Evolutionary conservation across 2,329 filamentous ascomycete species (phyloP).

Genomic region (Nemania bipapillata): DNA sequence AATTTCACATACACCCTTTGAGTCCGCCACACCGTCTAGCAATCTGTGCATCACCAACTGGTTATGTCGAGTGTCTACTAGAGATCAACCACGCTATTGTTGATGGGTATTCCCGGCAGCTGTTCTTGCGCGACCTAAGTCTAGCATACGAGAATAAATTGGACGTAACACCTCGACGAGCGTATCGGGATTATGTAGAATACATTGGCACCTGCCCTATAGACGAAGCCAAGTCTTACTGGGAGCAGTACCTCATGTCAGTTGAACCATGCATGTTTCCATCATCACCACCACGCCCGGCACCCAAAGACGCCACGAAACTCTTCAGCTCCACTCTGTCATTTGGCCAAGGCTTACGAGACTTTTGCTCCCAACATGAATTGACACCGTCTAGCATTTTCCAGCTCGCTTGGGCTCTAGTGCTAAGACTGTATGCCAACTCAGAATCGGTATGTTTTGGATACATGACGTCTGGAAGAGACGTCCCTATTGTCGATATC

Average conservation of each 20-base stretch:
- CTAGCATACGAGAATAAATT: slow-evolving; percentile 20
- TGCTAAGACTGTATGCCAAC: slow-evolving; percentile 10
- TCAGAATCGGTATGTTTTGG: slow-evolving; percentile 24
- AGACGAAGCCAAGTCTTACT: background rate
- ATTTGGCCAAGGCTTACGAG: background rate
- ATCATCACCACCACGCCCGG: slow-evolving; percentile 2
- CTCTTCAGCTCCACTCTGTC: background rate
- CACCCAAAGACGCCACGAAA: background rate
- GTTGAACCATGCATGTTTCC: slow-evolving; percentile 19
- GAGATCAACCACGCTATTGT: slow-evolving; percentile 26
- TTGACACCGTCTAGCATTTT: slow-evolving; percentile 20
- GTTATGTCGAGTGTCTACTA: slow-evolving; percentile 17
- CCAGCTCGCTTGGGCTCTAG: slow-evolving; percentile 29
- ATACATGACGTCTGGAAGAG: slow-evolving; percentile 21
- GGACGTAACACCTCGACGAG: background rate
- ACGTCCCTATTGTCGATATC: slow-evolving; percentile 9
- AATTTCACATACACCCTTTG: slow-evolving; percentile 10
- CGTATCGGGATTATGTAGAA: slow-evolving; percentile 16
- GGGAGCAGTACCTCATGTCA: slow-evolving; percentile 13
- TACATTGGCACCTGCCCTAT: background rate
- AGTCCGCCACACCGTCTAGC: slow-evolving; percentile 20
- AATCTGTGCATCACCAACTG: slow-evolving; percentile 15
- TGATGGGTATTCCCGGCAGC: slow-evolving; percentile 17
- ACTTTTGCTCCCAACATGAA: slow-evolving; percentile 12
- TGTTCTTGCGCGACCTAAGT: slow-evolving; percentile 20